Percentiles rank a stretch among this genome's conserved stretches.
phyloP scores from a whole-genome alignment of 192 early-diverging fungal species.

The Coemansia sp. region DNA sequence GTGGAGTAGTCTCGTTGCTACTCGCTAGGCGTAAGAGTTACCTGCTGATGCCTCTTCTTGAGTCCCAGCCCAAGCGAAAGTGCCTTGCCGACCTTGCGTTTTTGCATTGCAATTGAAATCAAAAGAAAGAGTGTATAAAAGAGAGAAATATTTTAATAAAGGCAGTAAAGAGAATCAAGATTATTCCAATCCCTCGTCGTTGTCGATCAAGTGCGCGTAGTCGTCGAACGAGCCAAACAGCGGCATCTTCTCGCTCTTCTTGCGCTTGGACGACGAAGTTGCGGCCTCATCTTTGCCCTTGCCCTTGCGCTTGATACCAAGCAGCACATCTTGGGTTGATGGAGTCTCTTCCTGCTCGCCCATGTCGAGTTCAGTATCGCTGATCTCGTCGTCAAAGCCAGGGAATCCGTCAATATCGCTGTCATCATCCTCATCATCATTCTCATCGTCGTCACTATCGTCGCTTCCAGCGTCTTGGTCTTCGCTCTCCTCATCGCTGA shows the following conservation, averaged over 20 bases:
- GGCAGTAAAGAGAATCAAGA: background rate
- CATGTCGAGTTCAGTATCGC: constrained; percentile 12
- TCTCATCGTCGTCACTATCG: constrained; percentile 59
- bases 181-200: constrained; percentile 43
- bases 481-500: constrained; percentile 52
- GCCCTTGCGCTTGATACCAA: constrained; percentile 46
- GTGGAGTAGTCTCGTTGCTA: background rate
- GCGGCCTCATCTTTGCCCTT: constrained; percentile 19
- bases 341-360: constrained; percentile 6
- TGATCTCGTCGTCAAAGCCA: constrained; percentile 31
- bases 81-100: constrained; percentile 30
- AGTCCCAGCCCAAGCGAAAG: constrained; percentile 22
- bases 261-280: constrained; percentile 46
- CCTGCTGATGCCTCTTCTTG: constrained; percentile 22
- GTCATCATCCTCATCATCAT: constrained; percentile 61
- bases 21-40: constrained; percentile 5
- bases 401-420: constrained; percentile 39
- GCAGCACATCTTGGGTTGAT: background rate
- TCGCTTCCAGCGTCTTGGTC: constrained; percentile 55
- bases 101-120: constrained; percentile 30
- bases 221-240: constrained; percentile 74
- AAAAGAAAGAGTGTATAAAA: constrained; percentile 1
- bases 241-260: constrained; percentile 64
- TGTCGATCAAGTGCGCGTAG: constrained; percentile 61
- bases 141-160: background rate